Conservation (phyloP, 2,329 filamentous ascomycete genomes). For the Colletotrichum siamense region DNA sequence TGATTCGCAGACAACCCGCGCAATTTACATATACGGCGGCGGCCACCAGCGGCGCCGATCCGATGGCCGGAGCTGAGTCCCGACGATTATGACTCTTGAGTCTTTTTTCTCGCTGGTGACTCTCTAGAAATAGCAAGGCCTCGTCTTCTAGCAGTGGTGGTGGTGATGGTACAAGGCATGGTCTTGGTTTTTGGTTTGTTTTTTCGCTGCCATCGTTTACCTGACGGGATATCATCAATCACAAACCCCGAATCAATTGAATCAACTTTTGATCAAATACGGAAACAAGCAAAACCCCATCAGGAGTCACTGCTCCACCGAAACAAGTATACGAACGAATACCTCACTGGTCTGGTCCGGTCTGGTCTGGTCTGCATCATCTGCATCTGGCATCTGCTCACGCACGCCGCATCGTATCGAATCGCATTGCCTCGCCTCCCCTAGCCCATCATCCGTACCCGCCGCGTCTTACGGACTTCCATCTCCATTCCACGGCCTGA, state of each 20-base stretch:
- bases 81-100: neutral
- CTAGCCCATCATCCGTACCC: neutral
- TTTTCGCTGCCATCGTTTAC: neutral
- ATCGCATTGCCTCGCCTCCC: too few species aligned
- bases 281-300: neutral
- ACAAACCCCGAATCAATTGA: neutral
- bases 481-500: neutral
- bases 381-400: neutral
- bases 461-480: neutral
- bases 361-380: neutral
- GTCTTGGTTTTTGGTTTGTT: neutral
- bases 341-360: neutral
- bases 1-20: neutral
- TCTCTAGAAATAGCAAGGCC: constrained; percentile 4
- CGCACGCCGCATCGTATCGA: neutral
- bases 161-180: neutral
- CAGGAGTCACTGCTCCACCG: neutral
- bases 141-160: neutral
- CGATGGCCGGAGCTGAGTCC: constrained; percentile 6
- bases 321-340: too few species aligned
- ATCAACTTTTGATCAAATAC: neutral
- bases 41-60: neutral
- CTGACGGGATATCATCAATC: neutral
- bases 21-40: neutral
- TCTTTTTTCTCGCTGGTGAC: neutral